Evolutionary conservation across 495 filamentous ascomycete species (phyloP), one percentile per base, ranked within the genome.

Genomic region (Cryomyces antarcticus): DNA sequence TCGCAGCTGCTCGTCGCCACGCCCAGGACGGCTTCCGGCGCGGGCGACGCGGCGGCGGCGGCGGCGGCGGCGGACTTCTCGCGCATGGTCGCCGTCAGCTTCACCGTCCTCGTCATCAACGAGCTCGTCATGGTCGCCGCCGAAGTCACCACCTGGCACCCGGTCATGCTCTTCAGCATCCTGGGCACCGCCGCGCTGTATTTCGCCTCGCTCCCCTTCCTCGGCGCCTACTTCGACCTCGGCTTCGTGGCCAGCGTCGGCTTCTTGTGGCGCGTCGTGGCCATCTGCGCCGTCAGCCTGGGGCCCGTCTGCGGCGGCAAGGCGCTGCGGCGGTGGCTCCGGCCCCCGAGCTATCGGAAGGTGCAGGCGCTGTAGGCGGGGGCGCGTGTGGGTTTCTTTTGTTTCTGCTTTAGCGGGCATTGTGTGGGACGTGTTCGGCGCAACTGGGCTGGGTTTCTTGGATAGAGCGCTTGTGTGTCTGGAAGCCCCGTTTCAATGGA

Each of bases 121-220:
- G 92, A 99, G 56, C 68, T 99, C 41, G 69, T 88, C 39, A 99
- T 99, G 92, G 89, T 95, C 7, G 86, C 87, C 5, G 77, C 88
- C 36, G 82, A 94, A 51, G 78, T 99, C 51, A 93, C 84, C 7
- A 99, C 92, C 5, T 96, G 92, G 92, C 92, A 99, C 56, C 76
- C 77, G 37, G 70, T 93, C 46, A 99, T 96, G 89, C 76, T 92
- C 33, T 61, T 86, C 46, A 75, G 70, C 37, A 71, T 95, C 41
- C 46, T 93, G 3, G 86, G 84, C 2, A 99, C 92, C 0, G 73
- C 78, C 13, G 47, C 80, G 30, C 47, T 87, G 33, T 99, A 84
- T 53, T 65, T 92, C 5, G 83, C 73, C 9, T 82, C 73, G 44
- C 66, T 99, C 28, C 92, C 92, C 11, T 88, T 95, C 47, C 58